These are phyloP conservation scores for Aspergillus sp. DNA, from an alignment of 2,329 filamentous ascomycete genomes.

Conservation along the genomic window DNA sequence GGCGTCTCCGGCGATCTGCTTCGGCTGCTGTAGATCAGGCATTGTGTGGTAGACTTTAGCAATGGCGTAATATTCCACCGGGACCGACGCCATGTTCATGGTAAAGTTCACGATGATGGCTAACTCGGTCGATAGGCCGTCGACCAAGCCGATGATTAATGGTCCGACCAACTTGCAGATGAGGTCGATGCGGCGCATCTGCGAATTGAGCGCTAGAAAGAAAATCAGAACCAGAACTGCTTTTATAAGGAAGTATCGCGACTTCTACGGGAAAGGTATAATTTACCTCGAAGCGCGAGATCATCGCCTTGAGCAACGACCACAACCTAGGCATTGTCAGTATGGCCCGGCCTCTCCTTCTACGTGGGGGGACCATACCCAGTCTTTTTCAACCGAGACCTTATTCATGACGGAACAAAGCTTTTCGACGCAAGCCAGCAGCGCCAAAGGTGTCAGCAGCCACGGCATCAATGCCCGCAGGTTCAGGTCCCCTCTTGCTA, in stretches of 20 bases:
- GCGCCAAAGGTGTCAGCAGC: constrained; percentile 18
- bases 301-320: neutral
- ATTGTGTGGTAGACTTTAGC: constrained; percentile 25
- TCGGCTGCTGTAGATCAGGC: neutral
- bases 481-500: constrained; percentile 17
- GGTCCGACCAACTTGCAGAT: constrained; percentile 58
- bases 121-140: constrained; percentile 42
- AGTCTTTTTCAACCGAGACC: constrained; percentile 70
- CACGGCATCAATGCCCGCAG: constrained; percentile 8
- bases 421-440: constrained; percentile 69
- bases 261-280: neutral
- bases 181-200: constrained; percentile 59
- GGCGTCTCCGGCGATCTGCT: neutral
- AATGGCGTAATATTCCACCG: constrained; percentile 43
- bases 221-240: constrained; percentile 10
- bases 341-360: neutral
- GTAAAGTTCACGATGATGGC: constrained; percentile 50
- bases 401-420: constrained; percentile 63
- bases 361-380: constrained; percentile 42
- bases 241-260: neutral
- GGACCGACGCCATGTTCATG: constrained; percentile 44
- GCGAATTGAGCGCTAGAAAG: constrained; percentile 47
- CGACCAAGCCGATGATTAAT: constrained; percentile 50
- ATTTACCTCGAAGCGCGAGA: neutral
- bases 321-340: neutral